Conservation (phyloP, 2,329 filamentous ascomycete genomes). For the Dothideomycetes sp. region DNA sequence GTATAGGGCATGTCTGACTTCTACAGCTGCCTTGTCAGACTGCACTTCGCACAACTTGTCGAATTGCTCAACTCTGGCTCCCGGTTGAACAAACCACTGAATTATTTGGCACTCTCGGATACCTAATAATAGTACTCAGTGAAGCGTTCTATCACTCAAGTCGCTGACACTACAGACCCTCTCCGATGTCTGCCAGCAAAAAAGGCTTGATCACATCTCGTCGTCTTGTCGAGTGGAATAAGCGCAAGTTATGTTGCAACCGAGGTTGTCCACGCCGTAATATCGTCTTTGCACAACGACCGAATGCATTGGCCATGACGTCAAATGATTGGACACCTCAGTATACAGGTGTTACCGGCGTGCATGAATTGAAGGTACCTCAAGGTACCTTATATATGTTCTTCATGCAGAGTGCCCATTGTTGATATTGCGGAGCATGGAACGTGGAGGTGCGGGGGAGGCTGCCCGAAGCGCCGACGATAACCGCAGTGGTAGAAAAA, state of each 20-base stretch:
- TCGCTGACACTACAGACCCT: conserved; percentile 44
- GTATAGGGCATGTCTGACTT: conserved; percentile 38
- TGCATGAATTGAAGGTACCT: no score
- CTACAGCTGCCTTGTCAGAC: conserved; percentile 78
- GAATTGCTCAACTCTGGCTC: conserved; percentile 93
- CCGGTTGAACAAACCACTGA: conserved; percentile 97
- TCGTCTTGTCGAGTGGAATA: conserved; percentile 17
- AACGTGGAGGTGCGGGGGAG: neutral
- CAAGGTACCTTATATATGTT: no score
- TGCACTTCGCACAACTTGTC: conserved; percentile 96
- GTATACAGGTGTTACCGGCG: no score
- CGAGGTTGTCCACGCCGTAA: neutral
- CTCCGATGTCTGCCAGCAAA: conserved; percentile 73
- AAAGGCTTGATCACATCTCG: conserved; percentile 60
- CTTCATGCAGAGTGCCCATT: neutral
- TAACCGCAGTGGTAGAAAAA: neutral
- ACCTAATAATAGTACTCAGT: conserved; percentile 49
- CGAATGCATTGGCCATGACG: neutral
- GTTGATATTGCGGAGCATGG: neutral
- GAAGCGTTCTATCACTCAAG: neutral
- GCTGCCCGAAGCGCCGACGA: neutral
- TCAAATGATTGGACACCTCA: neutral
- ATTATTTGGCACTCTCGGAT: conserved; percentile 98
- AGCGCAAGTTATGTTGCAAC: conserved; percentile 1
- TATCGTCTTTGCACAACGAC: neutral